A percentile compares a stretch with the other conserved stretches of the same genome.
These are phyloP conservation scores for Eucalyptus cloeziana DNA, from an alignment of 345 rosid species.

Conservation along the genomic window DNA sequence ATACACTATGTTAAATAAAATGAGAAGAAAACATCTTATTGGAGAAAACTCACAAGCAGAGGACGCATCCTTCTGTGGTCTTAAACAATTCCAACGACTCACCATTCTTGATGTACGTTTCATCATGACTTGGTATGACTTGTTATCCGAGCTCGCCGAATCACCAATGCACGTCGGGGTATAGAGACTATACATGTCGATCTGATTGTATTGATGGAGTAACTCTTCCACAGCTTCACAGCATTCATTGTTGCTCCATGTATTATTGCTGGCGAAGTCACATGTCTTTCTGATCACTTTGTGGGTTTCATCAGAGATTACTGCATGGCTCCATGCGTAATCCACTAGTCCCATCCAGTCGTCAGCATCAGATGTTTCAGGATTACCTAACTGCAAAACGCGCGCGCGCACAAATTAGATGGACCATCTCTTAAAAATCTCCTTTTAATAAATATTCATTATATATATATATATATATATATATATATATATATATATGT, in stretches of 20 bases:
- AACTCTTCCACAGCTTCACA: constrained; percentile 42
- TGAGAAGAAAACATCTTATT: background rate
- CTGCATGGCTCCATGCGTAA: constrained; percentile 94
- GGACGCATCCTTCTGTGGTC: background rate
- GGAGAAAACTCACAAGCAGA: background rate
- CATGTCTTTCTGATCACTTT: constrained; percentile 32
- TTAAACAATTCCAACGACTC: background rate
- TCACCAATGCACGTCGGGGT: constrained; percentile 49
- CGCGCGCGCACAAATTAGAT: background rate
- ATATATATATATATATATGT: background rate
- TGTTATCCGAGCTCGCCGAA: constrained; percentile 6
- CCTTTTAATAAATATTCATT: background rate
- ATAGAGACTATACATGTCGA: constrained; percentile 75
- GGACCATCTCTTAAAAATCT: background rate
- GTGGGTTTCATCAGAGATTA: constrained; percentile 79
- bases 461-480: background rate
- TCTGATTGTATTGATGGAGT: constrained; percentile 52
- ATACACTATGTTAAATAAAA: background rate
- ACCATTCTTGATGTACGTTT: constrained; percentile 40
- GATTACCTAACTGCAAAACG: constrained; percentile 61
- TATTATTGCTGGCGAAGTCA: constrained; percentile 41
- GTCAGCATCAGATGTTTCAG: constrained; percentile 63
- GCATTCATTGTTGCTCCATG: constrained; percentile 57
- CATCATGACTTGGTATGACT: constrained; percentile 14
- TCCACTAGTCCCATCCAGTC: constrained; percentile 86